A percentile compares a stretch with the other conserved stretches of the same genome.
Evolutionary conservation across 805 yeast genomes (phyloP).

Genomic region (Myxozyma mucilagina): DNA sequence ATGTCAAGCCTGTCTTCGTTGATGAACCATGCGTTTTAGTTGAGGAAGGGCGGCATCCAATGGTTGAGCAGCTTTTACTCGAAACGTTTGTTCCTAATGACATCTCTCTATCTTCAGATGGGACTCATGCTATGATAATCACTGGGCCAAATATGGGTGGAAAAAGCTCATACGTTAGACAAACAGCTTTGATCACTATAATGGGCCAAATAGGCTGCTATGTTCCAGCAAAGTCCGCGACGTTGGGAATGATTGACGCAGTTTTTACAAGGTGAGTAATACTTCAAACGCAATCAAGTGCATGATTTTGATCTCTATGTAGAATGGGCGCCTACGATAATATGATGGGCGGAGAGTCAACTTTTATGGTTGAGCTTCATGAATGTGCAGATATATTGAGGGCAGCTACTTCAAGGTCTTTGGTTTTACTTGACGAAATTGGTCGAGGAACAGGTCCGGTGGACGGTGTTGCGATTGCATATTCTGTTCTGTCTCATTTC

Average conservation of each 20-base stretch:
- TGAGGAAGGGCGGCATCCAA: conserved; percentile 63
- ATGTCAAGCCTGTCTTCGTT: conserved; percentile 54
- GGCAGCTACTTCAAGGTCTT: conserved; percentile 53
- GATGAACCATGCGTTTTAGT: conserved; percentile 52
- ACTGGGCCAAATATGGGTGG: conserved; percentile 86
- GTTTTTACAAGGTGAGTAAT: conserved; percentile 43
- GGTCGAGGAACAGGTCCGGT: conserved; percentile 73
- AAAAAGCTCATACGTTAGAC: conserved; percentile 73
- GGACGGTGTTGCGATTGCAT: conserved; percentile 84
- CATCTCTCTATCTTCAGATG: conserved; percentile 49
- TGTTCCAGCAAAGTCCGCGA: conserved; percentile 65
- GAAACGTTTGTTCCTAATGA: conserved; percentile 65
- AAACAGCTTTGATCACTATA: conserved; percentile 66
- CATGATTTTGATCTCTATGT: conserved; percentile 39
- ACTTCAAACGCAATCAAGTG: background rate
- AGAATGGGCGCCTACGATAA: conserved; percentile 86
- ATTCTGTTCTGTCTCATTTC: conserved; percentile 65
- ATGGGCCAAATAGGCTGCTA: conserved; percentile 79
- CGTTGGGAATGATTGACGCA: conserved; percentile 65
- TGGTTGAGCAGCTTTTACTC: conserved; percentile 53
- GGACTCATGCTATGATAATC: conserved; percentile 59
- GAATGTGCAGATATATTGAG: conserved; percentile 63
- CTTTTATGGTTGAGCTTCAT: conserved; percentile 75
- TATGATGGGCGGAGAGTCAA: conserved; percentile 70
- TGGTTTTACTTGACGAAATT: conserved; percentile 70